Conservation (phyloP, 768 basidiomycete species). For the Lactifluus rugatus region DNA sequence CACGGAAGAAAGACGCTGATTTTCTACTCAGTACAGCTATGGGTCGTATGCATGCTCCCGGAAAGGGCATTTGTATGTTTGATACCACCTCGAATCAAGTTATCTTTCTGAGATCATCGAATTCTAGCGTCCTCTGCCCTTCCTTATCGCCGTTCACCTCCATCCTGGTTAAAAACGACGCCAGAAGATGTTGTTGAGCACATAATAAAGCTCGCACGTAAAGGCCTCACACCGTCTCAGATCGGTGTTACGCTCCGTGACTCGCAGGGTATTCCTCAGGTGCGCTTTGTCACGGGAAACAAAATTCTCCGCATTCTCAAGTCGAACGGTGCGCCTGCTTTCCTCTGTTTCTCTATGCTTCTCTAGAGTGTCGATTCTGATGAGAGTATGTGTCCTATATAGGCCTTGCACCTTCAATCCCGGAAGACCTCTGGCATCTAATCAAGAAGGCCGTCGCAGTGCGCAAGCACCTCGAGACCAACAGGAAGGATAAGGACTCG, state of each 20-base stretch:
- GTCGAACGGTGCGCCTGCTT: conserved; percentile 75
- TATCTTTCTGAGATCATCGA: conserved; percentile 2
- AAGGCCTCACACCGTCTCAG: conserved; percentile 95
- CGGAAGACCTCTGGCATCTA: conserved; percentile 98
- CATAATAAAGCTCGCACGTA: conserved; percentile 94
- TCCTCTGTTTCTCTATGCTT: neutral
- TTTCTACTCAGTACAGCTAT: conserved; percentile 36
- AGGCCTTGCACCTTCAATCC: conserved; percentile 96
- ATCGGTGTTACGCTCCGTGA: conserved; percentile 98
- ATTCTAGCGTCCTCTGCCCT: conserved; percentile 81
- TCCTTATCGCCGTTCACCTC: conserved; percentile 91
- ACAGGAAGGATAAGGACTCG: conserved; percentile 99
- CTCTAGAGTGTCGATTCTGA: conserved; percentile 1
- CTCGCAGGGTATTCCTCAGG: conserved; percentile 96
- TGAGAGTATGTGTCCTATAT: conserved; percentile 27
- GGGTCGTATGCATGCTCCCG: conserved; percentile 99
- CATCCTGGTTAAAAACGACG: conserved; percentile 93
- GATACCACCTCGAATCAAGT: neutral
- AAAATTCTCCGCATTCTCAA: conserved; percentile 99
- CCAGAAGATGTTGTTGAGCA: conserved; percentile 93
- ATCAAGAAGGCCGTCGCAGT: conserved; percentile 99
- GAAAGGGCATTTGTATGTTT: conserved; percentile 94
- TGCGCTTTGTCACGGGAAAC: conserved; percentile 97
- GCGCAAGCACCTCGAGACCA: conserved; percentile 95
- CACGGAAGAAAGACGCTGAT: neutral